Evolutionary conservation across 1,139 yeast species (phyloP), one percentile per base, ranked within the genome.

Genomic region (Geotrichum candidum): DNA sequence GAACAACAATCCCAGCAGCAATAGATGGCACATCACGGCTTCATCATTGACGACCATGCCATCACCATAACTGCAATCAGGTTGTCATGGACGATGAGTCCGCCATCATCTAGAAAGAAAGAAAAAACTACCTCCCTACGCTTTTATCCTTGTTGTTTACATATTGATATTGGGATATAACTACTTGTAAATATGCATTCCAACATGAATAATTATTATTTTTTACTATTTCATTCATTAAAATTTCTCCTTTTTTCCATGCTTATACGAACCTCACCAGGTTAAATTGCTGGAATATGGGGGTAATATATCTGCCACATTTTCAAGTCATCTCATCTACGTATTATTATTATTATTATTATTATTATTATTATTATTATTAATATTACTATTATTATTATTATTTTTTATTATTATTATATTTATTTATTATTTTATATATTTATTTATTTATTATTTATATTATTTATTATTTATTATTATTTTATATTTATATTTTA

Each of bases 191-290:
- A 38, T 11, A 10, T 38, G 45, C 45, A 38, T 38, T 38, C 6
- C 15, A 38, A 13, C 13, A 38, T 10, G 15, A 11, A 15, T 5
- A 10, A 38, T 38, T 38, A 11, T 5, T 11, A 35, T 35, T 35
- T 35, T 35, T 22, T 53, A 5, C 29, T 27, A 54, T 15, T 25
- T 41, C 18, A 45, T 27, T 61, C 65, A 63, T 4, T 51, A 60
- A 48, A 52, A 53, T 11, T 38, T 41, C 46, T 59, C 57, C 58
- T n/a, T 54, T 58, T 23, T 53, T 60, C 63, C 63, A 60, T 2
- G 53, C 29, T 41, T 57, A 57, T 29, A 58, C 53, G 46, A 60
- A 50, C 0, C 65, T 60, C 2, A 51, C 15, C 11, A 62, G 64
- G 29, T 56, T 38, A 25, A 57, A 56, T 22, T 55, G 45, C 2